A percentile compares a stretch with the other conserved stretches of the same genome.
phyloP scores from a whole-genome alignment of 805 yeast species.

The Priceomyces carsonii region DNA sequence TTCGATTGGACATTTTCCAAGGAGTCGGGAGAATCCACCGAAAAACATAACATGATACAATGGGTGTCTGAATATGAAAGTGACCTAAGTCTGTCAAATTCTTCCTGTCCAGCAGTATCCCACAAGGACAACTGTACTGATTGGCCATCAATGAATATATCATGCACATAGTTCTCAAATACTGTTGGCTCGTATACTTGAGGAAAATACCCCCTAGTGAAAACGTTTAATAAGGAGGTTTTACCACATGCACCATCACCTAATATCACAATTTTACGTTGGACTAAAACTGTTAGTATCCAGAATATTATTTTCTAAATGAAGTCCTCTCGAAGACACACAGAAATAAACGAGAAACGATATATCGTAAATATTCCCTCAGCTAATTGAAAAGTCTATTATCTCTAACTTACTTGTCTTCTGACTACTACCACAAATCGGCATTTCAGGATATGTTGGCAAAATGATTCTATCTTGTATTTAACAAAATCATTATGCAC shows the following conservation, averaged over 20 bases:
- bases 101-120: constrained; percentile 99
- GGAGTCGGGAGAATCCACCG: constrained; percentile 92
- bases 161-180: constrained; percentile 95
- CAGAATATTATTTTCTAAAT: background rate
- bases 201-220: constrained; percentile 96
- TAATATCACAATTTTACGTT: constrained; percentile 88
- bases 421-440: constrained; percentile 44
- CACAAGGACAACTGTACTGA: constrained; percentile 90
- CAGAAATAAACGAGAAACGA: too few species aligned
- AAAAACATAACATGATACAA: constrained; percentile 93
- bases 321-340: too few species aligned
- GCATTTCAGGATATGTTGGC: constrained; percentile 34
- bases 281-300: constrained; percentile 46
- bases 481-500: too few species aligned
- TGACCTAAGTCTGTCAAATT: constrained; percentile 91
- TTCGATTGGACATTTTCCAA: constrained; percentile 91
- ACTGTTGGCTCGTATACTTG: constrained; percentile 98
- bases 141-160: constrained; percentile 91
- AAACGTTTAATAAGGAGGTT: constrained; percentile 90
- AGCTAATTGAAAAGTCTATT: background rate
- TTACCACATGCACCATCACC: constrained; percentile 99
- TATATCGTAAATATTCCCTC: too few species aligned
- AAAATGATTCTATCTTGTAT: too few species aligned
- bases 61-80: constrained; percentile 94
- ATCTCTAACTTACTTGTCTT: constrained; percentile 38